These are phyloP conservation scores for Lichtheimia corymbifera DNA, from an alignment of 371 early-diverging fungal genomes.

Conservation along the genomic window DNA sequence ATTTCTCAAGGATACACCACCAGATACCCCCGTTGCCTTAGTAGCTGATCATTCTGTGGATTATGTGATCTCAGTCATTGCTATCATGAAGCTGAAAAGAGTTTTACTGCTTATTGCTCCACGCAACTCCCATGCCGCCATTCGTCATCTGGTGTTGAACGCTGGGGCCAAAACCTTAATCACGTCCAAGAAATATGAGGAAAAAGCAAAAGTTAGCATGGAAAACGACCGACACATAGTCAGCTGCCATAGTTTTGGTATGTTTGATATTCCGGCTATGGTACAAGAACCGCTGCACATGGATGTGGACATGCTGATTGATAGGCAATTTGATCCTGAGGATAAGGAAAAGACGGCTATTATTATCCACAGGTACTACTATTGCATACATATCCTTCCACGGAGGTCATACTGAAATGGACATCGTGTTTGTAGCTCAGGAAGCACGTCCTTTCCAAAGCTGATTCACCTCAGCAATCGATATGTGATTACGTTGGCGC, in stretches of 20 bases:
- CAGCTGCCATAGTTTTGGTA: no score
- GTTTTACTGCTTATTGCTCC: conserved; percentile 24
- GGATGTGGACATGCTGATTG: neutral
- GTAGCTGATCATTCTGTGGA: conserved; percentile 22
- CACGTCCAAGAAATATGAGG: conserved; percentile 12
- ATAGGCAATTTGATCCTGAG: neutral
- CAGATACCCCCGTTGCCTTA: conserved; percentile 11
- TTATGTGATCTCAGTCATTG: conserved; percentile 23
- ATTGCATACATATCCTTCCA: no score
- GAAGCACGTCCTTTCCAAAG: conserved; percentile 28
- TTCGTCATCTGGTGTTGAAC: conserved; percentile 19
- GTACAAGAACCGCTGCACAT: conserved; percentile 5
- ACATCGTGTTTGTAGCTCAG: conserved; percentile 14
- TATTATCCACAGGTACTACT: conserved; percentile 16
- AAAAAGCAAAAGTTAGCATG: conserved; percentile 1
- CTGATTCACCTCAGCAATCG: conserved; percentile 31
- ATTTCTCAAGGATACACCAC: no score
- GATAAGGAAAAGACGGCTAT: conserved; percentile 17
- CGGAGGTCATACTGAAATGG: no score
- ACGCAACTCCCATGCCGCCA: conserved; percentile 33
- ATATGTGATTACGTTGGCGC: conserved; percentile 10
- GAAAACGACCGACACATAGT: neutral
- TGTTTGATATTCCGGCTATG: neutral
- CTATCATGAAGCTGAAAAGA: conserved; percentile 23
- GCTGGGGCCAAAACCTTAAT: conserved; percentile 16